Evolutionary conservation across 2,329 filamentous ascomycete species (phyloP), one percentile per base, ranked within the genome.

Genomic region (Myriosclerotinia curreyana): DNA sequence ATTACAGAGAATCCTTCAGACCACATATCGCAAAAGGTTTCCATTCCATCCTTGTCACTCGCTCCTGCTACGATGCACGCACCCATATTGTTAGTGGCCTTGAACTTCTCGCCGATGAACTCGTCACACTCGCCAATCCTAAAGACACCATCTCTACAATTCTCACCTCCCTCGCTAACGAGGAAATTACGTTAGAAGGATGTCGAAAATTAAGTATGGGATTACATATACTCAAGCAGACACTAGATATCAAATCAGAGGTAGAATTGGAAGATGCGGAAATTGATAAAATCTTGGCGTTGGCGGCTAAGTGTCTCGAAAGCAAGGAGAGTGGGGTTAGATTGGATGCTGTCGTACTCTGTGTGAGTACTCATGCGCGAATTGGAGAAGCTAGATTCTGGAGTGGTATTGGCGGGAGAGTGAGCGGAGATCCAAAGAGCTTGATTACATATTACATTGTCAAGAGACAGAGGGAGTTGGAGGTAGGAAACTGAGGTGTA

Each of bases 361-460:
- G 89, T 70, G 86, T 92, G 34, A 85, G 87, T 65, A 77, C 92
- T 66, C 88, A 92, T 73, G 79, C 81, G 54, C 76, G 83, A 14
- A 80, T 88, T 11, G 85, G 86, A 15, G 85, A 87, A 62, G 75
- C 71, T 12, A 72, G 72, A 38, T 93, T 93, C 73, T 94, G 90
- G 90, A 82, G 82, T 42, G 81, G 82, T 31, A 79, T 92, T 71
- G 83, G 80, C 64, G 82, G 49, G 12, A 60, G 78, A 12, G 81
- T 90, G 40, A 83, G 84, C 72, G 89, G 92, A 68, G 89, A 91
- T 68, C 85, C 89, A 28, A 85, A 91, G 79, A 92, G 87, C 69
- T 75, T 93, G 66, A 86, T 93, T 71, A 92, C 88, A 12, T 93
- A 93, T 74, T 93, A 92, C 75, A 88, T 92, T 71, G 89, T 90